A percentile compares a stretch with the other conserved stretches of the same genome.
phyloP scores from a whole-genome alignment of 1,284 basidiomycete species.

The Schizopora paradoxa region DNA sequence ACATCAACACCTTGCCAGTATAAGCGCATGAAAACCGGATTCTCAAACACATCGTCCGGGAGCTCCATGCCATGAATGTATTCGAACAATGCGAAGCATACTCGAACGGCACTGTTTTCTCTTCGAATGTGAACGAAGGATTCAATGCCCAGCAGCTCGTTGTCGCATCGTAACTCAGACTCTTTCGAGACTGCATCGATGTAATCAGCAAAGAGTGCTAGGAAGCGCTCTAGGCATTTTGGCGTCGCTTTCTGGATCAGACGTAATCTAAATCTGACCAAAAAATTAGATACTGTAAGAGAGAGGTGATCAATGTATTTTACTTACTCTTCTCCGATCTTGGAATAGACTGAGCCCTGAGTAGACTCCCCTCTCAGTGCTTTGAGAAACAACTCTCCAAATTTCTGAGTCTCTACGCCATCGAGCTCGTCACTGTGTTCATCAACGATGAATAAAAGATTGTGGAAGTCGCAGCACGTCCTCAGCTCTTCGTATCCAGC shows the following conservation, averaged over 20 bases:
- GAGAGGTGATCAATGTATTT: neutral
- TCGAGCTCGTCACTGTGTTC: slow-evolving; percentile 65
- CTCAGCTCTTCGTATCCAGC: slow-evolving; percentile 52
- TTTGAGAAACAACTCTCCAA: slow-evolving; percentile 48
- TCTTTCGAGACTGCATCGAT: slow-evolving; percentile 4
- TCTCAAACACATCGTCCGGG: slow-evolving; percentile 34
- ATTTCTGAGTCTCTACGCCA: slow-evolving; percentile 41
- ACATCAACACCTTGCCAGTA: slow-evolving; percentile 37
- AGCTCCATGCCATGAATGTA: slow-evolving; percentile 35
- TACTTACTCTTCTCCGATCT: slow-evolving; percentile 7
- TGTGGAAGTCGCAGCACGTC: slow-evolving; percentile 58
- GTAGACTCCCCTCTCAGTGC: slow-evolving; percentile 47
- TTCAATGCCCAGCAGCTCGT: slow-evolving; percentile 20
- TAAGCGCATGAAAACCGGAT: slow-evolving; percentile 31
- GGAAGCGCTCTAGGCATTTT: slow-evolving; percentile 1
- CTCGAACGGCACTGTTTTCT: slow-evolving; percentile 36
- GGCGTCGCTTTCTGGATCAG: slow-evolving; percentile 1
- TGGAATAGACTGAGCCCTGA: slow-evolving; percentile 42
- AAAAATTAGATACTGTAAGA: neutral
- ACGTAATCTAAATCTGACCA: slow-evolving; percentile 5
- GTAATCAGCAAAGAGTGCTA: slow-evolving; percentile 2
- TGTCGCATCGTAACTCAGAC: neutral
- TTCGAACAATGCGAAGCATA: slow-evolving; percentile 37
- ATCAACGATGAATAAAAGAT: slow-evolving; percentile 62
- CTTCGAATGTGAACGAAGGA: slow-evolving; percentile 33